A percentile compares a stretch with the other conserved stretches of the same genome.
Conservation (phyloP, 345 rosid species). For the Citrus australasica region DNA sequence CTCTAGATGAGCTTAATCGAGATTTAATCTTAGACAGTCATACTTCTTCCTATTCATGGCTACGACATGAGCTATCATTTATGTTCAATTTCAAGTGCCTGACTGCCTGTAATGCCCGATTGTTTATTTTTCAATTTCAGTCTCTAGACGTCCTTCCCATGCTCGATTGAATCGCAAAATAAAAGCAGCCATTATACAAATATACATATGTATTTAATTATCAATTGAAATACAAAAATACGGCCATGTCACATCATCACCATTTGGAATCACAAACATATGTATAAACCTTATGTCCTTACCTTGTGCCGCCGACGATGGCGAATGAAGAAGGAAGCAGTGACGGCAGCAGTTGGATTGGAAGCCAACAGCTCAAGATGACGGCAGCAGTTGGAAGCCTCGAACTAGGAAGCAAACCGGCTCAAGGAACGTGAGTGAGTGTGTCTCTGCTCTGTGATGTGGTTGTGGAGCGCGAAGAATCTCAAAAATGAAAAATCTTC, state of each 20-base stretch:
- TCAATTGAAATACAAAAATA: background rate
- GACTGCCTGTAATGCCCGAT: background rate
- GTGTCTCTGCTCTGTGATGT: too few species aligned
- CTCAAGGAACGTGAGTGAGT: too few species aligned
- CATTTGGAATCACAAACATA: background rate
- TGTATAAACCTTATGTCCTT: too few species aligned
- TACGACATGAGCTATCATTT: constrained; percentile 7
- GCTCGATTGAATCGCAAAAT: background rate
- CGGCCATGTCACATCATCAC: background rate
- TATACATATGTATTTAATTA: too few species aligned
- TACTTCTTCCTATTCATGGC: constrained; percentile 20
- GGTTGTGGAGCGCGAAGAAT: too few species aligned
- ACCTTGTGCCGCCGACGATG: too few species aligned
- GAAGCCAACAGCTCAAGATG: too few species aligned
- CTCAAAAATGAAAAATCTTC: background rate
- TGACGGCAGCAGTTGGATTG: too few species aligned
- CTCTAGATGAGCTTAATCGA: background rate
- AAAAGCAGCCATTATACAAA: background rate
- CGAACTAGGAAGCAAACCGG: too few species aligned
- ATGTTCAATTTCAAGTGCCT: constrained; percentile 3
- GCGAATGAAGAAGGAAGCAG: too few species aligned
- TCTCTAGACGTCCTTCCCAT: background rate
- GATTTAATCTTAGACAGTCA: background rate
- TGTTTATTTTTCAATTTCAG: too few species aligned
- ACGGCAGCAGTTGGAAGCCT: too few species aligned